Percentiles rank a stretch among this genome's conserved stretches.
phyloP scores from a whole-genome alignment of 805 yeast genomes.

The Alloascoidea hylecoeti region DNA sequence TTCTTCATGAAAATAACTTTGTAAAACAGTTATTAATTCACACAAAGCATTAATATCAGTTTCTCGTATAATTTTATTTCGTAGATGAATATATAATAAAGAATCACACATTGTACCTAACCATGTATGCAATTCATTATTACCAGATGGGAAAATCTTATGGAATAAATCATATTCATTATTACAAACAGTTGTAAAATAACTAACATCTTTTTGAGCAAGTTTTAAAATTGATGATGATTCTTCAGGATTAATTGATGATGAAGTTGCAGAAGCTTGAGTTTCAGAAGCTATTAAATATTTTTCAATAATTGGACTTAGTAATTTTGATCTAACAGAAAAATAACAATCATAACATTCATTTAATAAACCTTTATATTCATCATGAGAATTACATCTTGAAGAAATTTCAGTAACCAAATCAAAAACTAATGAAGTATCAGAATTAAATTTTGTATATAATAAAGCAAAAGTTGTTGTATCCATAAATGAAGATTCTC shows the following conservation, averaged over 20 bases:
- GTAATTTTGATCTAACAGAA: slow-evolving; percentile 33
- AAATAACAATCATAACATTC: slow-evolving; percentile 60
- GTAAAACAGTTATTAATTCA: slow-evolving; percentile 58
- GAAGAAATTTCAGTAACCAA: slow-evolving; percentile 21
- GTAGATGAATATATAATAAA: slow-evolving; percentile 46
- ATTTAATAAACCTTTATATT: slow-evolving; percentile 44
- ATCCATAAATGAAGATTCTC: slow-evolving; percentile 16
- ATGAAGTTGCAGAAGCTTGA: slow-evolving; percentile 11
- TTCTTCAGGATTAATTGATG: too few relatives aligned
- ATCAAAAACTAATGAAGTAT: slow-evolving; percentile 22
- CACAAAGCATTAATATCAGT: slow-evolving; percentile 53
- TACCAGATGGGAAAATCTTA: slow-evolving; percentile 30
- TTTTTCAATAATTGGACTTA: slow-evolving; percentile 25
- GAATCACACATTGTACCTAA: slow-evolving; percentile 60
- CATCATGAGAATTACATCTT: slow-evolving; percentile 21
- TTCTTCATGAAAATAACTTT: slow-evolving; percentile 53
- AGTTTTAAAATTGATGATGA: slow-evolving; percentile 37
- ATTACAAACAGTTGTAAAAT: slow-evolving; percentile 41
- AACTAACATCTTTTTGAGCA: slow-evolving; percentile 48
- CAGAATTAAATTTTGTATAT: slow-evolving; percentile 46
- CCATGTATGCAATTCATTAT: slow-evolving; percentile 34
- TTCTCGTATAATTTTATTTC: slow-evolving; percentile 60
- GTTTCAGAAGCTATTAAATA: slow-evolving; percentile 19
- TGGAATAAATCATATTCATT: slow-evolving; percentile 50
- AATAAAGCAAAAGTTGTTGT: slow-evolving; percentile 48